A percentile compares a stretch with the other conserved stretches of the same genome.
phyloP scores from a whole-genome alignment of 257 asterid genomes.

The Przewalskia tangutica region DNA sequence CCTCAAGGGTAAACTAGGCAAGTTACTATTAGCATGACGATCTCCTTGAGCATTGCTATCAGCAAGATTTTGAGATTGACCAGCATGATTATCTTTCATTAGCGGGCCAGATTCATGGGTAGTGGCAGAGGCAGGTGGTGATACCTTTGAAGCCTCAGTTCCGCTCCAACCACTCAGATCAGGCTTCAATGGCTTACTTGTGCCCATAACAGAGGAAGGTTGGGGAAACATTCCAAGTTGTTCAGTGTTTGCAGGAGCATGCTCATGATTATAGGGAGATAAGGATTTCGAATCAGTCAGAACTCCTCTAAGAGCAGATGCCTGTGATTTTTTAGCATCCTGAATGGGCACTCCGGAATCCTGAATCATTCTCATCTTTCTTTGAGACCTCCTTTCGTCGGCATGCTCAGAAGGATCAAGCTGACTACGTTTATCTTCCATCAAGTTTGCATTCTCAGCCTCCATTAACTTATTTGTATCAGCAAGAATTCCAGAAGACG shows the following conservation, averaged over 20 bases:
- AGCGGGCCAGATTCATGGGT: slow-evolving; percentile 33
- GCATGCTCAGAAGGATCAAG: slow-evolving; percentile 37
- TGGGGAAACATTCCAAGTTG: slow-evolving; percentile 25
- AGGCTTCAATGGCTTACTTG: slow-evolving; percentile 37
- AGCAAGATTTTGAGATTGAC: slow-evolving; percentile 31
- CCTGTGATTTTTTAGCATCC: slow-evolving; percentile 47
- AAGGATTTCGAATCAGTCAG: slow-evolving; percentile 30
- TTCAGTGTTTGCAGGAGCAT: slow-evolving; percentile 35
- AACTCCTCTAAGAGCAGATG: slow-evolving; percentile 39
- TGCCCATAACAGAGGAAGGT: slow-evolving; percentile 34
- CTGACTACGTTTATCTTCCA: slow-evolving; percentile 46
- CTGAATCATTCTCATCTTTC: slow-evolving; percentile 28
- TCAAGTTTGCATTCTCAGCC: slow-evolving; percentile 35
- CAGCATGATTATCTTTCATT: slow-evolving; percentile 37
- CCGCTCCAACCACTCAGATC: slow-evolving; percentile 42
- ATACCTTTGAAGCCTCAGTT: slow-evolving; percentile 33
- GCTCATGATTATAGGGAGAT: slow-evolving; percentile 32
- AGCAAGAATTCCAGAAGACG: slow-evolving; percentile 15
- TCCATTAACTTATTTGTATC: slow-evolving; percentile 36
- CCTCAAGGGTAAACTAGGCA: slow-evolving; percentile 40
- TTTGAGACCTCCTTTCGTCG: slow-evolving; percentile 43
- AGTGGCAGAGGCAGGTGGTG: slow-evolving; percentile 29
- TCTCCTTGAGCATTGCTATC: slow-evolving; percentile 35
- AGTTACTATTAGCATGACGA: slow-evolving; percentile 33
- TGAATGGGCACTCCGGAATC: slow-evolving; percentile 38